Percentiles rank a stretch among this genome's conserved stretches.
Conservation (phyloP, 2,329 filamentous ascomycete genomes). For the Alternaria brassicae region DNA sequence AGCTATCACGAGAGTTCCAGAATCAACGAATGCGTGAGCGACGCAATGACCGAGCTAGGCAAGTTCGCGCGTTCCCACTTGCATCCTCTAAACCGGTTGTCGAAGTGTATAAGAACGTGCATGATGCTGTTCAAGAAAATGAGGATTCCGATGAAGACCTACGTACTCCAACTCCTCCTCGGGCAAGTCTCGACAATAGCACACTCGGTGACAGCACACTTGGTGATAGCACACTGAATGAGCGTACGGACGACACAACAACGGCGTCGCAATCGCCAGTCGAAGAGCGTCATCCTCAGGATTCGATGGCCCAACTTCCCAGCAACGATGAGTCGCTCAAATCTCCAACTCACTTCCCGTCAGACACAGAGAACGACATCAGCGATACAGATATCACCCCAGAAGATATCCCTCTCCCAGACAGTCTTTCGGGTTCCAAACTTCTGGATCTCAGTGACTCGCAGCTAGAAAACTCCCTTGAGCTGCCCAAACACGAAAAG, state of each 20-base stretch:
- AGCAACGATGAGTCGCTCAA: conserved; percentile 37
- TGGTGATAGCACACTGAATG: conserved; percentile 45
- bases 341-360: conserved; percentile 52
- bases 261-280: conserved; percentile 46
- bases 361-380: conserved; percentile 58
- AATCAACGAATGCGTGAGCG: conserved; percentile 89
- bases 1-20: conserved; percentile 94
- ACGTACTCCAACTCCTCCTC: conserved; percentile 40
- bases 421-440: conserved; percentile 64
- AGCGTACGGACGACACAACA: conserved; percentile 40
- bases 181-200: conserved; percentile 47
- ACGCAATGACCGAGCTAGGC: conserved; percentile 76
- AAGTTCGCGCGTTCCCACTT: conserved; percentile 83
- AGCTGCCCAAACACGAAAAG: conserved; percentile 91
- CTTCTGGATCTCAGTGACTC: conserved; percentile 61
- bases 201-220: conserved; percentile 48
- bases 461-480: conserved; percentile 67
- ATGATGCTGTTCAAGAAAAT: conserved; percentile 87
- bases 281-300: conserved; percentile 37
- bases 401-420: conserved; percentile 70
- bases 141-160: conserved; percentile 71
- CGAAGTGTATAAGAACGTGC: conserved; percentile 92
- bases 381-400: conserved; percentile 77
- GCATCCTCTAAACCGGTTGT: conserved; percentile 95
- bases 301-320: conserved; percentile 20